Base-by-base conservation (phyloP, 2,329 filamentous ascomycete species). In the Aspergillus luchuensis region DNA sequence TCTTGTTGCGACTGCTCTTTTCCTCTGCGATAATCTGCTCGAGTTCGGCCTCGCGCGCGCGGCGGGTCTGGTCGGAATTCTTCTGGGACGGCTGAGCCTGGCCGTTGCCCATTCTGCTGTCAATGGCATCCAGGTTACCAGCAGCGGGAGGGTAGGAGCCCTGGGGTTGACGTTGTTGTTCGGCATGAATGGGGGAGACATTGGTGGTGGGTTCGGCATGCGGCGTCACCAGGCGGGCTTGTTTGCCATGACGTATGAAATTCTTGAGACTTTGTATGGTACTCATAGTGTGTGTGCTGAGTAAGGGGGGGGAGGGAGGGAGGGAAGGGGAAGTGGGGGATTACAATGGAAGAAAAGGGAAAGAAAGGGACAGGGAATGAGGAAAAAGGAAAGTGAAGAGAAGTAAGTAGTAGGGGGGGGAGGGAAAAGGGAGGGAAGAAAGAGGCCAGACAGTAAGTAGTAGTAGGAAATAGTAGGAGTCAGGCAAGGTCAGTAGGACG, bases 211-310 rank as follows among this genome's bases (percentile, higher is more conserved):
- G 83, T 74, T 87, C 85, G 62, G 82, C 85, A 70, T 84, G 85
- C 60, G 82, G 81, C 59, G 87, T 84, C 67, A 85, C 84, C 66
- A 82, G 84, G 67, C 92, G 90, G 69, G 92, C 94, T 84, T 97
- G 92, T 83, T 97, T 97, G 79, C 94, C 94, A 83, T 97, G 94
- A 68, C 94, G 91, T 80, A 98, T 95, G 80, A 98, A 96, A 80
- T 97, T 97, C 81, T 98, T 97, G 71, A 97, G 87, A 76, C 95
- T 95, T 82, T 97, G 94, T 81, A 97, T 96, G 50, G 86, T 86
- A 71, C 84, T 87, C 86, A 88, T 88, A 72, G 48, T 72, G 33
- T 36, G 33, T 36, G 33, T 36, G 67, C 62, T 60, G 59, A 61
- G 62, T 60, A 54, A 50, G 60, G 58, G 39, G 54, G 54, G 49